Conservation (phyloP, 1,284 basidiomycete genomes). For the Singerocomus rubriflavus region DNA sequence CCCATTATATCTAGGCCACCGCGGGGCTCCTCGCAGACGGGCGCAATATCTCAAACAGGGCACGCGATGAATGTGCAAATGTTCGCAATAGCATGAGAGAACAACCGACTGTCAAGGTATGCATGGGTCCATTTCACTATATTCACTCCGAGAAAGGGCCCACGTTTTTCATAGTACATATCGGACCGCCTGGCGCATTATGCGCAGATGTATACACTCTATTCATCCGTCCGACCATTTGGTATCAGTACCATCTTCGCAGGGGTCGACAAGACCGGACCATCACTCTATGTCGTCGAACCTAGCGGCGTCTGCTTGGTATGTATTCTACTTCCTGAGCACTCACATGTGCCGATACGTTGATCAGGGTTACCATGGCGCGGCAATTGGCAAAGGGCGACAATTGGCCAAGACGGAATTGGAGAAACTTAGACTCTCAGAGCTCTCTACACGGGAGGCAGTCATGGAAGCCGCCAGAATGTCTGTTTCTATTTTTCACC, state of each 20-base stretch:
- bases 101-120: constrained; percentile 79
- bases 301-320: constrained; percentile 94
- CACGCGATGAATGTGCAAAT: constrained; percentile 80
- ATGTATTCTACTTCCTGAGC: constrained; percentile 28
- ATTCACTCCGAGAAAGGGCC: neutral
- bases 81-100: constrained; percentile 77
- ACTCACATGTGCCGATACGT: constrained; percentile 7
- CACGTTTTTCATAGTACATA: constrained; percentile 52
- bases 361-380: constrained; percentile 83
- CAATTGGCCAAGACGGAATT: constrained; percentile 98
- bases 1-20: constrained; percentile 59
- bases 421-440: constrained; percentile 88
- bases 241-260: constrained; percentile 93
- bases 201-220: constrained; percentile 95
- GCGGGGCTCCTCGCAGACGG: constrained; percentile 95
- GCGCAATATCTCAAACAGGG: constrained; percentile 83
- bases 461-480: constrained; percentile 93
- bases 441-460: constrained; percentile 80
- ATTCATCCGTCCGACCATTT: constrained; percentile 97
- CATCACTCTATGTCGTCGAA: constrained; percentile 89
- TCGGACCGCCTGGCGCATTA: constrained; percentile 86
- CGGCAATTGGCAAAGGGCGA: constrained; percentile 94
- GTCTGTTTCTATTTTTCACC: constrained; percentile 47
- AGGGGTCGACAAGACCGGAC: constrained; percentile 86
- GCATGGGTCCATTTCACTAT: constrained; percentile 23